Percentiles rank a stretch among this genome's conserved stretches.
These are phyloP conservation scores for Auricularia heimuer DNA, from an alignment of 768 basidiomycete species.

Conservation along the genomic window DNA sequence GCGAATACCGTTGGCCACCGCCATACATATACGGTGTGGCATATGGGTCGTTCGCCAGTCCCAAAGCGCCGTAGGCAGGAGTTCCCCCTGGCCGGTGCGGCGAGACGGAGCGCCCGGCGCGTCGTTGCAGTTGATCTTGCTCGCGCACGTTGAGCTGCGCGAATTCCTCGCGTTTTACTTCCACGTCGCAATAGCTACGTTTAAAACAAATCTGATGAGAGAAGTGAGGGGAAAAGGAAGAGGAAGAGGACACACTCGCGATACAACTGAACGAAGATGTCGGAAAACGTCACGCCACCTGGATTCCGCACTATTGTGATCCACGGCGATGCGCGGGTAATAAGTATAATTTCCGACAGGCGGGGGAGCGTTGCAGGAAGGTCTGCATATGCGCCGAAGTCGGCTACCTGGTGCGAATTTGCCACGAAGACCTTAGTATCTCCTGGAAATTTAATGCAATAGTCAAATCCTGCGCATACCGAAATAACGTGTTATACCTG, in stretches of 20 bases:
- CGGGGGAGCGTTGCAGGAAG: not conserved
- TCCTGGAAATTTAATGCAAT: not conserved
- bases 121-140: not conserved
- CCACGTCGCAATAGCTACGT: not conserved
- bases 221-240: not conserved
- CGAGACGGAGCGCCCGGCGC: not conserved
- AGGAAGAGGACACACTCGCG: not conserved
- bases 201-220: not conserved
- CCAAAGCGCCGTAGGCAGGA: not conserved
- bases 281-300: not conserved
- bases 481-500: not conserved
- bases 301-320: not conserved
- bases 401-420: not conserved
- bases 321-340: not conserved
- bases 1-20: not conserved
- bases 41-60: not conserved
- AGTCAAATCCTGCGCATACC: not conserved
- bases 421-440: not conserved
- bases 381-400: not conserved
- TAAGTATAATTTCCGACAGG: not conserved
- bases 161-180: not conserved
- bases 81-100: not conserved
- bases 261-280: not conserved
- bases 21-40: not conserved
- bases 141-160: not conserved